These are phyloP conservation scores for Lipomyces orientalis DNA, from an alignment of 805 yeast species.

Conservation along the genomic window DNA sequence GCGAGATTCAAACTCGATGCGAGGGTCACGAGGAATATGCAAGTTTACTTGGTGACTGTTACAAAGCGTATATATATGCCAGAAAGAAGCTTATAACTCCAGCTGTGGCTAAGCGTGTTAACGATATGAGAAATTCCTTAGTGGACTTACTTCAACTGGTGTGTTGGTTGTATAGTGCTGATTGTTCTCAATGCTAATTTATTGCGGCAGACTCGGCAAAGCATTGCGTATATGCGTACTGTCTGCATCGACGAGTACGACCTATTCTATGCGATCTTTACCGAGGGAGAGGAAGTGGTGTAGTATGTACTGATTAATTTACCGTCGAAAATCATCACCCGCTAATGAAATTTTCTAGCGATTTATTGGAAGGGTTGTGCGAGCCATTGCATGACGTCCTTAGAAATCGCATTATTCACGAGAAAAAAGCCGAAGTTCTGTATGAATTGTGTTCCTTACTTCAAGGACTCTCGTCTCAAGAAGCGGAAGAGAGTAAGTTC, in stretches of 20 bases:
- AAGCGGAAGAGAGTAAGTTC: constrained; percentile 29
- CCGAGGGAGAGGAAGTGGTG: constrained; percentile 47
- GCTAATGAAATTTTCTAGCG: constrained; percentile 29
- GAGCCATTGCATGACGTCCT: constrained; percentile 80
- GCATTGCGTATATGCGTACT: constrained; percentile 64
- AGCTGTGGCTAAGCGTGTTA: constrained; percentile 50
- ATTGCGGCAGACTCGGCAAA: constrained; percentile 55
- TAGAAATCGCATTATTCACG: constrained; percentile 71
- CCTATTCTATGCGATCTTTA: constrained; percentile 63
- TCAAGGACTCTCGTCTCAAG: constrained; percentile 46
- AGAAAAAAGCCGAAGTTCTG: constrained; percentile 65
- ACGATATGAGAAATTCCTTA: constrained; percentile 42
- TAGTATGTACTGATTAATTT: constrained; percentile 40
- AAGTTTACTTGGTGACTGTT: constrained; percentile 71
- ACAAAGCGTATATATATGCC: constrained; percentile 63
- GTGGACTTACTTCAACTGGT: constrained; percentile 57
- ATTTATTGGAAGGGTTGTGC: constrained; percentile 66
- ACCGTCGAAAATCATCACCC: background rate
- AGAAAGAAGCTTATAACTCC: constrained; percentile 58
- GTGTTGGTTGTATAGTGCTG: background rate
- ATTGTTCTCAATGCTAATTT: background rate
- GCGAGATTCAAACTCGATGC: constrained; percentile 50
- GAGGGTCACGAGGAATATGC: constrained; percentile 58
- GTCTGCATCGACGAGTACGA: constrained; percentile 65
- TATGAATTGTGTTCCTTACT: constrained; percentile 78